A percentile compares a stretch with the other conserved stretches of the same genome.
Evolutionary conservation across 768 basidiomycete genomes (phyloP).

Genomic region (Hygrocybe coccinea): DNA sequence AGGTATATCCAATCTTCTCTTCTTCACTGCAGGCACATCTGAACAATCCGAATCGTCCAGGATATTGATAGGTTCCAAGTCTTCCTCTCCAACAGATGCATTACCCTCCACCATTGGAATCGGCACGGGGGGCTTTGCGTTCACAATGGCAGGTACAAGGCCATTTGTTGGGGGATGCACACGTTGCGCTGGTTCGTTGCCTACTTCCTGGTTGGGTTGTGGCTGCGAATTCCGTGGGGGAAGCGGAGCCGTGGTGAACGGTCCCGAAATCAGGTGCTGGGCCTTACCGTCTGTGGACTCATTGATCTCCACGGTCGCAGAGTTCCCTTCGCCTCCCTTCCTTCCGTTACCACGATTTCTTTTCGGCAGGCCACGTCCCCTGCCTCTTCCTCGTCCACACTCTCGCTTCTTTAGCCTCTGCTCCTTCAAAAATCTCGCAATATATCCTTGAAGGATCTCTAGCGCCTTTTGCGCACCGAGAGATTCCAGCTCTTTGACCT

Average conservation of each 20-base stretch:
- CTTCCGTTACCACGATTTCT: constrained; percentile 25
- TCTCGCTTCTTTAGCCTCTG: constrained; percentile 45
- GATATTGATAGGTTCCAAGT: constrained; percentile 51
- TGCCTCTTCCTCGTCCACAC: constrained; percentile 38
- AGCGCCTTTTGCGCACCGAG: constrained; percentile 81
- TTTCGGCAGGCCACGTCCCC: constrained; percentile 26
- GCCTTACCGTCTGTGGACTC: neutral
- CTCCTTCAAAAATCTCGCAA: constrained; percentile 82
- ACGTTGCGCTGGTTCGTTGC: neutral
- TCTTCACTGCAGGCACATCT: constrained; percentile 2
- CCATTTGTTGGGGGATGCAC: neutral
- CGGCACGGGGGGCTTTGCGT: constrained; percentile 25
- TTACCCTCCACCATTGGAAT: constrained; percentile 44
- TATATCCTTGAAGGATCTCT: constrained; percentile 75
- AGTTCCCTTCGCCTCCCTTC: constrained; percentile 10
- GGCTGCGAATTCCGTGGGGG: constrained; percentile 7
- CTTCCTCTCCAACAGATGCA: constrained; percentile 49
- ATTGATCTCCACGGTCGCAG: constrained; percentile 6
- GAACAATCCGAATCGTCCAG: constrained; percentile 52
- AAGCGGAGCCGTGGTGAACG: constrained; percentile 46
- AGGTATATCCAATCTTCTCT: constrained; percentile 2
- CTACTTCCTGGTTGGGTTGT: neutral
- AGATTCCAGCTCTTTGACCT: constrained; percentile 68
- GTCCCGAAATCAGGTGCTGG: constrained; percentile 8
- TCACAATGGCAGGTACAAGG: constrained; percentile 6